Evolutionary conservation across 2,329 filamentous ascomycete genomes (phyloP), one percentile per base, ranked within the genome.

Genomic region (Trichoderma arundinaceum): DNA sequence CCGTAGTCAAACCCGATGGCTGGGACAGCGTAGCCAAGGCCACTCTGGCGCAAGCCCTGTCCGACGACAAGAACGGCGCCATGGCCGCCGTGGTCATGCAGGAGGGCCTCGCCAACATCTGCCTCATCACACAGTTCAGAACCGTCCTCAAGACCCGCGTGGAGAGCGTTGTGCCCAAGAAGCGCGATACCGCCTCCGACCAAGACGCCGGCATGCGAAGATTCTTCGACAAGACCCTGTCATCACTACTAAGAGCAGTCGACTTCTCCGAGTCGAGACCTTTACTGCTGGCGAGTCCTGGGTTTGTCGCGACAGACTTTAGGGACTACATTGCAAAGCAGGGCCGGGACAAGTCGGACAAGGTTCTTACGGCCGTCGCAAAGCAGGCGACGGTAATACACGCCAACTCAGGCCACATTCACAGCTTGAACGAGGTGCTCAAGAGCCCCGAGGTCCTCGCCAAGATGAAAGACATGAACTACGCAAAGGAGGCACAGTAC

Each of bases 11-110:
- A 79, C 85, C 86, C 44, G 89, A 77, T 63, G 78, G 93, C 48
- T 99, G 95, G 95, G 95, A 99, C 77, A 94, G 90, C 70, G 88
- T 99, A 10, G 92, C 94, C 3, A 81, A 90, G 54, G 88, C 91
- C 66, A 90, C 91, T 52, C 84, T 99, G 10, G 83, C 86, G 65
- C 92, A 97, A 75, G 90, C 93, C 0, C 84, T 94, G 13, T 89
- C 92, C 71, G 88, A 91, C 71, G 90, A 92, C 69, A 89, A 90
- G 73, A 88, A 91, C 68, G 93, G 92, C 1, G 90, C 94, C 68
- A 85, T 96, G 17, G 92, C 93, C 64, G 94, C 95, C 0, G 90
- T 98, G 0, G 91, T 98, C 28, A 94, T 99, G 90, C 92, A 96
- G 72, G 94, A 98, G 73, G 91, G 91, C 15, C 77, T 91, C 15